Evolutionary conservation across 108 stramenopile species (phyloP).

Genomic region (Chaetoceros muelleri): DNA sequence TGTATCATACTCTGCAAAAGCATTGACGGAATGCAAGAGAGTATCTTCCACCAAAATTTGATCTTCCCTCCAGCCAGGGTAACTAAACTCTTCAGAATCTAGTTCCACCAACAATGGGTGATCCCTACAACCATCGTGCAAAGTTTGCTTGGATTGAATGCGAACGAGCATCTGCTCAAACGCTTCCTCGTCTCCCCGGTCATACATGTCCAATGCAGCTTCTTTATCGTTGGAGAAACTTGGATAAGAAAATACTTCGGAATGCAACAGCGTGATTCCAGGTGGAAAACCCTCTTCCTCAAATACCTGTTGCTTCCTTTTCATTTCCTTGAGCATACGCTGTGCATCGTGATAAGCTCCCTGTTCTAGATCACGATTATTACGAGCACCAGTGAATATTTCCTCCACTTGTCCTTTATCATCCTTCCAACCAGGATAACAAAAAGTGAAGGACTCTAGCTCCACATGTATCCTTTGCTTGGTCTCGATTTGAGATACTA

Average conservation of each 20-base stretch:
- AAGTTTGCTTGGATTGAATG: not conserved
- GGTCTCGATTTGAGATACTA: not conserved
- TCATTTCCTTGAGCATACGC: no score
- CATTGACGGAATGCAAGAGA: not conserved
- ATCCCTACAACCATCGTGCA: not conserved
- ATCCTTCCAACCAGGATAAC: slow-evolving; percentile 12
- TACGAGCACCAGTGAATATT: no score
- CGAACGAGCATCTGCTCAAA: not conserved
- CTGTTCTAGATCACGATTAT: no score
- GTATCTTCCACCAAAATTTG: not conserved
- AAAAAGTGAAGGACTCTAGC: not conserved
- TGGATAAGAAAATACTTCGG: not conserved
- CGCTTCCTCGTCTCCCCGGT: not conserved
- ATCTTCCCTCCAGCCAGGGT: not conserved
- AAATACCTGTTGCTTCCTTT: no score
- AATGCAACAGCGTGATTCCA: no score
- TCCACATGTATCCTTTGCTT: not conserved
- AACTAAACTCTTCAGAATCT: not conserved
- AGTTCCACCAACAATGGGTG: not conserved
- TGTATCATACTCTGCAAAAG: not conserved
- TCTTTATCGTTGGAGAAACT: not conserved
- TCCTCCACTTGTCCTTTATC: not conserved
- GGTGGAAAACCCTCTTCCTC: no score
- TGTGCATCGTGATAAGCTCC: no score
- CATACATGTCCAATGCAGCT: not conserved